Conservation (phyloP, 2,329 filamentous ascomycete species). For the Colletotrichum sp. region DNA sequence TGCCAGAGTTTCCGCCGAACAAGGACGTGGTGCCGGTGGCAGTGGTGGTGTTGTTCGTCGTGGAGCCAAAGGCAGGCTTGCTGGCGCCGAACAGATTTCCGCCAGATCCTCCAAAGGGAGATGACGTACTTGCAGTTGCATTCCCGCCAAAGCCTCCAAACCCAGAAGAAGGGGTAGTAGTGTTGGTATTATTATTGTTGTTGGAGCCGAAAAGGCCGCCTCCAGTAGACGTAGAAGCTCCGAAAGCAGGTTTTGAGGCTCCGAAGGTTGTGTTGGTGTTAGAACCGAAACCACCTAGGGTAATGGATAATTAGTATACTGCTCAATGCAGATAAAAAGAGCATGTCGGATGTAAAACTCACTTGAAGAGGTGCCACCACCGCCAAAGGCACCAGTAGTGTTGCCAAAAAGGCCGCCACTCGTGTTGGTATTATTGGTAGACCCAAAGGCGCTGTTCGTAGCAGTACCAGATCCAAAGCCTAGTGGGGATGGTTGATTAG, state of each 20-base stretch:
- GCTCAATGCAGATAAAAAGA: neutral
- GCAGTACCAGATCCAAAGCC: slow-evolving; percentile 43
- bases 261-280: slow-evolving; percentile 41
- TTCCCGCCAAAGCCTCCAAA: slow-evolving; percentile 47
- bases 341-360: neutral
- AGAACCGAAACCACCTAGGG: slow-evolving; percentile 35
- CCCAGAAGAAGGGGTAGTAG: slow-evolving; percentile 36
- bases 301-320: neutral
- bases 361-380: slow-evolving; percentile 13
- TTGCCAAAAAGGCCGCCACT: slow-evolving; percentile 35
- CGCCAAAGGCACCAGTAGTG: slow-evolving; percentile 11
- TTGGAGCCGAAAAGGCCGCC: slow-evolving; percentile 52
- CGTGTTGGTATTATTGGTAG: slow-evolving; percentile 30
- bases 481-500: slow-evolving; percentile 22
- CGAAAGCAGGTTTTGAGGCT: slow-evolving; percentile 27
- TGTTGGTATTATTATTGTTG: slow-evolving; percentile 39
- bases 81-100: slow-evolving; percentile 57
- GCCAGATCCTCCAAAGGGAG: slow-evolving; percentile 42
- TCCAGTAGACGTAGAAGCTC: slow-evolving; percentile 29
- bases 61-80: slow-evolving; percentile 57
- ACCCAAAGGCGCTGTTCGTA: slow-evolving; percentile 50
- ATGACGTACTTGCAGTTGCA: slow-evolving; percentile 33
- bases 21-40: slow-evolving; percentile 47
- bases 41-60: slow-evolving; percentile 42
- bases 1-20: slow-evolving; percentile 47